Evolutionary conservation across 176 grass and related monocot genomes (phyloP).

Genomic region (Saccharum officinarum): DNA sequence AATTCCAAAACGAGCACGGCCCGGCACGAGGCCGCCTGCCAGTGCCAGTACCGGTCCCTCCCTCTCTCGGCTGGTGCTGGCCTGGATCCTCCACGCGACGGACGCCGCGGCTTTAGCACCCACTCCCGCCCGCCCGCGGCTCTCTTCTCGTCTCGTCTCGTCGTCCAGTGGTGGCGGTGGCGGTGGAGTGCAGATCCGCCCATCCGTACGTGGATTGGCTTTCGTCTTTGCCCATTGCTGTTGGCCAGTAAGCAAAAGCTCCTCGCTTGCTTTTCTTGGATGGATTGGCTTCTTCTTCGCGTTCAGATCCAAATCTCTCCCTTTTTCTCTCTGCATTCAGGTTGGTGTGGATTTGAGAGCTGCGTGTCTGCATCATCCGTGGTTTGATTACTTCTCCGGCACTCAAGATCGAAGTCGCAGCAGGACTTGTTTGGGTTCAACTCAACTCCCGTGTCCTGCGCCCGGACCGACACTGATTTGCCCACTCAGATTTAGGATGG

Average conservation of each 20-base stretch:
- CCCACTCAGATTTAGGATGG: slow-evolving; percentile 16
- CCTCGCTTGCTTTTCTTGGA: slow-evolving; percentile 25
- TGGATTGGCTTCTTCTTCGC: background rate
- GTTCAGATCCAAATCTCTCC: slow-evolving; percentile 26
- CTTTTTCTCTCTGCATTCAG: background rate
- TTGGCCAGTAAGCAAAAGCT: background rate
- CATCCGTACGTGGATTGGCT: slow-evolving; percentile 3
- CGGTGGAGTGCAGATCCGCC: slow-evolving; percentile 26
- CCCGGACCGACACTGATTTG: background rate
- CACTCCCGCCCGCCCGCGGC: background rate
- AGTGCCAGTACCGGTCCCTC: slow-evolving; percentile 32
- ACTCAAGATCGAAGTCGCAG: slow-evolving; percentile 3
- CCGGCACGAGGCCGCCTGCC: slow-evolving; percentile 20
- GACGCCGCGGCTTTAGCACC: background rate
- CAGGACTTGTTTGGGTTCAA: background rate
- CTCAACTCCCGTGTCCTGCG: background rate
- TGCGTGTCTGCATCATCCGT: background rate
- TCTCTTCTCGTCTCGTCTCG: background rate
- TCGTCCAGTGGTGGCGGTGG: background rate
- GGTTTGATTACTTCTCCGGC: background rate
- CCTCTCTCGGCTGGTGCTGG: slow-evolving; percentile 21
- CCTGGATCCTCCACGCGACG: slow-evolving; percentile 20
- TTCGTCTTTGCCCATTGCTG: slow-evolving; percentile 9
- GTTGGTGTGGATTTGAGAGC: background rate
- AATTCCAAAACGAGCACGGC: slow-evolving; percentile 30